phyloP scores from a whole-genome alignment of 768 basidiomycete genomes.

The Tulasnella sp. region DNA sequence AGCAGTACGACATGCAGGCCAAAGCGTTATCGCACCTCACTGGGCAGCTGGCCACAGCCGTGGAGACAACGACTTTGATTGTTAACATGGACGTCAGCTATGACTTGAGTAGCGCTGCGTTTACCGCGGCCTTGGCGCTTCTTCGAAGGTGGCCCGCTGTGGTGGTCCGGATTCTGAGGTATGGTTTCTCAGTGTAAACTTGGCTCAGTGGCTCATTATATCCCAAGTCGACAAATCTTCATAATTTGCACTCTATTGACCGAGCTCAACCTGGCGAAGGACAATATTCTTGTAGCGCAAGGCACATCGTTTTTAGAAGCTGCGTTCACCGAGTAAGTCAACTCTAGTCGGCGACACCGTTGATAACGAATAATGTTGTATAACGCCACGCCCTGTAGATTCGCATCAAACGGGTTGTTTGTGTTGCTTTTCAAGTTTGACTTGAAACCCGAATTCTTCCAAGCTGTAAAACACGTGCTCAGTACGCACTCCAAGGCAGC shows the following conservation, averaged over 20 bases:
- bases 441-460: slow-evolving; percentile 1
- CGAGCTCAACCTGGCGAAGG: slow-evolving; percentile 36
- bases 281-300: slow-evolving; percentile 48
- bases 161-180: slow-evolving; percentile 45
- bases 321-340: slow-evolving; percentile 37
- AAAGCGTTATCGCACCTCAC: slow-evolving; percentile 43
- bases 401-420: slow-evolving; percentile 45
- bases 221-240: slow-evolving; percentile 42
- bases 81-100: slow-evolving; percentile 45
- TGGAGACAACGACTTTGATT: slow-evolving; percentile 40
- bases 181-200: slow-evolving; percentile 22
- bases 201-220: not conserved
- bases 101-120: slow-evolving; percentile 51
- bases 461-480: slow-evolving; percentile 7
- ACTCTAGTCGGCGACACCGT: not conserved
- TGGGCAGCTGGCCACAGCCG: slow-evolving; percentile 38
- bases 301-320: slow-evolving; percentile 43
- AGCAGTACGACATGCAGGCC: slow-evolving; percentile 48
- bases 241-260: slow-evolving; percentile 37
- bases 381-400: slow-evolving; percentile 30
- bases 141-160: slow-evolving; percentile 47
- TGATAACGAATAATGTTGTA: not conserved
- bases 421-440: slow-evolving; percentile 39
- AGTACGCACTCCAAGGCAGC: not conserved
- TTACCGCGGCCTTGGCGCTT: slow-evolving; percentile 50